Percentiles rank a stretch among this genome's conserved stretches.
Evolutionary conservation across 2,329 filamentous ascomycete species (phyloP).

Genomic region (Allantophomopsis lycopodina): DNA sequence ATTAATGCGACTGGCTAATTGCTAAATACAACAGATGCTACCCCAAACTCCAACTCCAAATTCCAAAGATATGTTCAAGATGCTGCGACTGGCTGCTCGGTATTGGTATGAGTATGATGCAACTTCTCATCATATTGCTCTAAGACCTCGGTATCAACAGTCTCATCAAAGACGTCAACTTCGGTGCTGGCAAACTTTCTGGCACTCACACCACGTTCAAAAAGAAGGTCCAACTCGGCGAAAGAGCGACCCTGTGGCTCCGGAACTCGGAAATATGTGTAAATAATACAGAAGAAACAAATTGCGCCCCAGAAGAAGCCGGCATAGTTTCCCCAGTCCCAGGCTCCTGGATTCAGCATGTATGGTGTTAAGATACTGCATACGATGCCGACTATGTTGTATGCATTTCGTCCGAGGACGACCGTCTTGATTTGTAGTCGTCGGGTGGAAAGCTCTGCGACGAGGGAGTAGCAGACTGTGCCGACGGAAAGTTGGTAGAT

Average conservation of each 20-base stretch:
- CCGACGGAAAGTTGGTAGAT: slow-evolving; percentile 80
- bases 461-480: slow-evolving; percentile 80
- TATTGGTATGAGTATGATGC: neutral
- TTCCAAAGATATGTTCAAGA: too few species aligned
- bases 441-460: slow-evolving; percentile 70
- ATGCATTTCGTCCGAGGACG: slow-evolving; percentile 64
- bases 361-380: slow-evolving; percentile 76
- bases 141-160: slow-evolving; percentile 8
- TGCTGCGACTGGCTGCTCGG: neutral
- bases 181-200: slow-evolving; percentile 19
- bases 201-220: slow-evolving; percentile 49
- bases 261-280: slow-evolving; percentile 70
- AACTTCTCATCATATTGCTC: slow-evolving; percentile 7
- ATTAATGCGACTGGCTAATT: too few species aligned
- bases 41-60: too few species aligned
- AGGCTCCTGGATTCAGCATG: slow-evolving; percentile 79
- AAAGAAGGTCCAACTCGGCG: slow-evolving; percentile 75
- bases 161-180: slow-evolving; percentile 15
- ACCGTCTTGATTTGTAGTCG: slow-evolving; percentile 86
- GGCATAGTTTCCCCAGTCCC: slow-evolving; percentile 79
- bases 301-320: slow-evolving; percentile 69
- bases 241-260: slow-evolving; percentile 72
- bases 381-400: slow-evolving; percentile 65
- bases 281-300: slow-evolving; percentile 38
- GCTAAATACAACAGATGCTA: too few species aligned